Evolutionary conservation across 306 rosid genomes (phyloP), one percentile per base, ranked within the genome.

Genomic region (Lathyrus sativus): DNA sequence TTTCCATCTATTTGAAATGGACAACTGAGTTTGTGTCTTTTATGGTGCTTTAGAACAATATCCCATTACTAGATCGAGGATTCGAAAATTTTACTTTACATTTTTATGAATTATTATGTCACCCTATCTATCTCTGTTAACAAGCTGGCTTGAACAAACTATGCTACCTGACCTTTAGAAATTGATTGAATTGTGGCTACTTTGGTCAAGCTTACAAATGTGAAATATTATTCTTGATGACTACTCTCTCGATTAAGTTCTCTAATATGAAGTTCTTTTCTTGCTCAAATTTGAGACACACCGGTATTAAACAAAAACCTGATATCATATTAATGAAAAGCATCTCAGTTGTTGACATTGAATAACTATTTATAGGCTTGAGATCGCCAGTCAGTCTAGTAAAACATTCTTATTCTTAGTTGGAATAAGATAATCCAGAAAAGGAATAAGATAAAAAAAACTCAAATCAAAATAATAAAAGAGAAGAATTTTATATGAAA

Each of bases 121-220:
- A 51, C 57, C 29, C 22, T 51, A 17, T 26, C 57, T 51, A 18
- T 50, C 29, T 9, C 57, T 50, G 18, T 11, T 18, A 51, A 51
- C 57, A 51, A 18, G 12, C 29, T 51, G 28, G 31, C 3, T 4
- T 14, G 53, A 46, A 46, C 37, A 46, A n/a, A 46, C 19, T 51
- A 51, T 51, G 28, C 57, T 51, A 51, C 57, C 11, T 19, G 57
- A 19, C 13, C 28, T 51, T 51, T 51, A 51, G 57, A 51, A 11
- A 31, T 51, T 51, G 29, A 51, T 18, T 18, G 28, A 18, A 9
- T 51, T 51, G 28, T 51, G 57, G 31, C 29, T 51, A 9, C 28
- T 3, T 3, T 51, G 57, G 18, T 51, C 57, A 51, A 51, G 31
- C n/a, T 11, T 51, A 51, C 28, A 17, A 11, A 19, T 51, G 31